These are phyloP conservation scores for Elsinoe arachidis DNA, from an alignment of 2,329 filamentous ascomycete genomes.

Conservation along the genomic window DNA sequence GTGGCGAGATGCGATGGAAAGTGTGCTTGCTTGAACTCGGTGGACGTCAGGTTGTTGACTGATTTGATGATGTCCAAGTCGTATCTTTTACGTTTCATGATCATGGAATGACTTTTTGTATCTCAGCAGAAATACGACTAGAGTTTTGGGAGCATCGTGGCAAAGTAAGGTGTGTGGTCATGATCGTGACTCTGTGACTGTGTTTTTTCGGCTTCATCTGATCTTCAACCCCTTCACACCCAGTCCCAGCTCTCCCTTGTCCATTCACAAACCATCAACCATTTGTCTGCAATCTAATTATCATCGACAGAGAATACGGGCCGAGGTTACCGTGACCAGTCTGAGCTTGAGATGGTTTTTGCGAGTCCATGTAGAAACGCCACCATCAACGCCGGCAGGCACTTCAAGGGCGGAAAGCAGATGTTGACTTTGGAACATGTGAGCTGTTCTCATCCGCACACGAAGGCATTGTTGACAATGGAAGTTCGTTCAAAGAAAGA, in stretches of 20 bases:
- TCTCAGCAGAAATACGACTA: no score
- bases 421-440: slow-evolving; percentile 31
- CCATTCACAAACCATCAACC: no score
- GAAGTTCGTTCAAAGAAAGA: slow-evolving; percentile 42
- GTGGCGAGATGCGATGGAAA: background rate
- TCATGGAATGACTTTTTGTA: background rate
- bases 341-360: background rate
- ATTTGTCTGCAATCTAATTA: no score
- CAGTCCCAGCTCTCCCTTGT: no score
- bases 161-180: no score
- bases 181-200: no score
- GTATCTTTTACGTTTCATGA: background rate
- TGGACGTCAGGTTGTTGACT: slow-evolving; percentile 33
- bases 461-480: background rate
- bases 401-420: slow-evolving; percentile 25
- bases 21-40: slow-evolving; percentile 29
- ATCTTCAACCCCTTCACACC: no score
- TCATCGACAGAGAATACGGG: no score
- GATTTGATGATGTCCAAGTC: slow-evolving; percentile 26
- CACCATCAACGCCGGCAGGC: slow-evolving; percentile 24
- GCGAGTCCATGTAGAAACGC: slow-evolving; percentile 20
- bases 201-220: no score
- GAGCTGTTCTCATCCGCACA: background rate
- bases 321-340: background rate
- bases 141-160: no score